Conservation (phyloP, 768 basidiomycete species). For the Collybia nuda region DNA sequence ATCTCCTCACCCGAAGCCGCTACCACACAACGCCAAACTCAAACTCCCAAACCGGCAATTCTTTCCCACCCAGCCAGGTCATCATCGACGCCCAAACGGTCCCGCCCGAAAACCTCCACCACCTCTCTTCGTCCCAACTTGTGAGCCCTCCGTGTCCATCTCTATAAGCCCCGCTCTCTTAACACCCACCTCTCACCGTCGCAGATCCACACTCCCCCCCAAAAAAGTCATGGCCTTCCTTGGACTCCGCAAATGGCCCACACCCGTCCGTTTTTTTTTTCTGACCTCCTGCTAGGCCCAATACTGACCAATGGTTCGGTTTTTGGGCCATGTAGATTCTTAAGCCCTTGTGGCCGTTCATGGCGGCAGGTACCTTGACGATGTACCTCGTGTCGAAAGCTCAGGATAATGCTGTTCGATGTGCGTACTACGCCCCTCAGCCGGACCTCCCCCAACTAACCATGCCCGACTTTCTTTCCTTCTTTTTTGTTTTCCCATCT, state of each 20-base stretch:
- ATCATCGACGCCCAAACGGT: conserved; percentile 32
- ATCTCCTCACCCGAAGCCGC: too few relatives aligned
- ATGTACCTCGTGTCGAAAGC: conserved; percentile 65
- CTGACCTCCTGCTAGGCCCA: too few relatives aligned
- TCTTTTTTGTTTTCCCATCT: not conserved
- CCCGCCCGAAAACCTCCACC: conserved; percentile 32
- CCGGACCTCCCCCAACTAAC: not conserved
- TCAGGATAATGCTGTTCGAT: conserved; percentile 68
- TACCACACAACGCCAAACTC: not conserved
- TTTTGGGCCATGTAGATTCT: conserved; percentile 44
- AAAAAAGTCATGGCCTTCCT: conserved; percentile 64
- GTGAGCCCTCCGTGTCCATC: not conserved
- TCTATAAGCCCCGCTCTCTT: too few relatives aligned
- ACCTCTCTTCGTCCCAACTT: conserved; percentile 14
- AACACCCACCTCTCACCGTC: too few relatives aligned
- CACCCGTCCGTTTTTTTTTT: conserved; percentile 43
- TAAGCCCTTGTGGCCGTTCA: conserved; percentile 81
- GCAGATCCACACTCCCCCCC: conserved; percentile 5
- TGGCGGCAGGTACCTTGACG: conserved; percentile 62
- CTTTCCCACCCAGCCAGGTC: conserved; percentile 30
- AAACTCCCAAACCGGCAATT: conserved; percentile 16
- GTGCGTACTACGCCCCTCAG: conserved; percentile 43
- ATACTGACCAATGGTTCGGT: not conserved
- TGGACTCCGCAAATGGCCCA: conserved; percentile 80
- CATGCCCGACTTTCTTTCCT: conserved; percentile 4